Percentiles rank a stretch among this genome's conserved stretches.
These are phyloP conservation scores for Lactuca saligna DNA, from an alignment of 129 eudicot species.

Conservation along the genomic window DNA sequence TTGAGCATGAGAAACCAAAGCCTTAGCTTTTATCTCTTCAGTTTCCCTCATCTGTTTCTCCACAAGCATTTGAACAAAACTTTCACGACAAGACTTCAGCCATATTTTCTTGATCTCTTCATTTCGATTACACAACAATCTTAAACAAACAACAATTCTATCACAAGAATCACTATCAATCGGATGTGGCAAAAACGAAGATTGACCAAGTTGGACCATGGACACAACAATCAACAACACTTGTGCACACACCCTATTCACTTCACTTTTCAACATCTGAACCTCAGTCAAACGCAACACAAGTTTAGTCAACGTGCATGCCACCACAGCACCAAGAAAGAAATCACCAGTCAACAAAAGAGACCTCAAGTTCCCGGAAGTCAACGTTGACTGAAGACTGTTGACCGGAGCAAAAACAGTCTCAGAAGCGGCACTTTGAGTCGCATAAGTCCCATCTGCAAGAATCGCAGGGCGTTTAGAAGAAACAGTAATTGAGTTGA, in stretches of 20 bases:
- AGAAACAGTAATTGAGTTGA: slow-evolving; percentile 65
- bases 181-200: slow-evolving; percentile 86
- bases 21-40: slow-evolving; percentile 87
- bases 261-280: slow-evolving; percentile 70
- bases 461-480: slow-evolving; percentile 85
- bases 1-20: slow-evolving; percentile 72
- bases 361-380: slow-evolving; percentile 78
- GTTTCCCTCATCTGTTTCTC: slow-evolving; percentile 86
- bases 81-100: slow-evolving; percentile 84
- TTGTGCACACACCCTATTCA: slow-evolving; percentile 54
- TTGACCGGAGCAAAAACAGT: slow-evolving; percentile 72
- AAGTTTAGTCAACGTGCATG: slow-evolving; percentile 80
- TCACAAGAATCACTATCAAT: slow-evolving; percentile 88
- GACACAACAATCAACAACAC: slow-evolving; percentile 67
- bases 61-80: slow-evolving; percentile 92
- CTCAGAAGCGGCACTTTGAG: slow-evolving; percentile 90
- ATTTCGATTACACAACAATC: slow-evolving; percentile 69
- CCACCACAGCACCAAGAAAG: slow-evolving; percentile 89
- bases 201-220: slow-evolving; percentile 85
- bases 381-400: slow-evolving; percentile 63
- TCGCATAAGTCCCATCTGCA: slow-evolving; percentile 94
- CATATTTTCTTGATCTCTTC: slow-evolving; percentile 73
- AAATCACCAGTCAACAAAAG: slow-evolving; percentile 86
- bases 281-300: slow-evolving; percentile 79
- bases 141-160: slow-evolving; percentile 69